Conservation (phyloP, 1,284 basidiomycete species). For the Malassezia nana region DNA sequence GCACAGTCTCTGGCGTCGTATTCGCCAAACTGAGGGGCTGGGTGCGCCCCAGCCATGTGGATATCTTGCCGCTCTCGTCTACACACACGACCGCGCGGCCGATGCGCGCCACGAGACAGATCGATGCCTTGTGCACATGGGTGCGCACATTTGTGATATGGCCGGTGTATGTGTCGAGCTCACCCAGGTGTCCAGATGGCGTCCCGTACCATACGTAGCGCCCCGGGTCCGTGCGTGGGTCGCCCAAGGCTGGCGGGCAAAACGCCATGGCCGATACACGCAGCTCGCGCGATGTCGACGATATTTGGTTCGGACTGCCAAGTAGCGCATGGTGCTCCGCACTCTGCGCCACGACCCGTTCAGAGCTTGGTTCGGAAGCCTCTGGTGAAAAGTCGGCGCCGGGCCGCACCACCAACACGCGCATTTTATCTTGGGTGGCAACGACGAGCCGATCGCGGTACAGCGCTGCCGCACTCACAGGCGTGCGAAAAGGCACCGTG, state of each 20-base stretch:
- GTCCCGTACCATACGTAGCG: slow-evolving; percentile 43
- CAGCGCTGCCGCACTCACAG: background rate
- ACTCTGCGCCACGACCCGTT: slow-evolving; percentile 6
- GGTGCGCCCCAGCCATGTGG: slow-evolving; percentile 27
- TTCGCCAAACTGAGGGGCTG: slow-evolving; percentile 25
- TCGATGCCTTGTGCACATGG: slow-evolving; percentile 31
- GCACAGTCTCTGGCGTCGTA: slow-evolving; percentile 32
- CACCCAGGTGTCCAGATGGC: slow-evolving; percentile 33
- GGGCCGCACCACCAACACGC: background rate
- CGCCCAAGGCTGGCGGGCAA: slow-evolving; percentile 5
- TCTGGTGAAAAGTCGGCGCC: background rate
- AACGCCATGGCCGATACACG: slow-evolving; percentile 6
- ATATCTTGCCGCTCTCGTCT: slow-evolving; percentile 45
- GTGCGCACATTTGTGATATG: slow-evolving; percentile 22
- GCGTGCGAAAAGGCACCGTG: background rate
- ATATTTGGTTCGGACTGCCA: background rate
- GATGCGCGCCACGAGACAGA: slow-evolving; percentile 29
- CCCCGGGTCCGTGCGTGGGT: slow-evolving; percentile 16
- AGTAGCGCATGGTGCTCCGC: slow-evolving; percentile 10
- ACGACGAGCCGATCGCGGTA: slow-evolving; percentile 3
- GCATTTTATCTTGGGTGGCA: slow-evolving; percentile 8
- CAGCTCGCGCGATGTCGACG: slow-evolving; percentile 12
- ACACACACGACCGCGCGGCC: slow-evolving; percentile 34
- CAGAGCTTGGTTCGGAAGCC: background rate
- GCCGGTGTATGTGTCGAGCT: slow-evolving; percentile 33